Conservation (phyloP, 768 basidiomycete genomes). For the Lactarius deliciosus region DNA sequence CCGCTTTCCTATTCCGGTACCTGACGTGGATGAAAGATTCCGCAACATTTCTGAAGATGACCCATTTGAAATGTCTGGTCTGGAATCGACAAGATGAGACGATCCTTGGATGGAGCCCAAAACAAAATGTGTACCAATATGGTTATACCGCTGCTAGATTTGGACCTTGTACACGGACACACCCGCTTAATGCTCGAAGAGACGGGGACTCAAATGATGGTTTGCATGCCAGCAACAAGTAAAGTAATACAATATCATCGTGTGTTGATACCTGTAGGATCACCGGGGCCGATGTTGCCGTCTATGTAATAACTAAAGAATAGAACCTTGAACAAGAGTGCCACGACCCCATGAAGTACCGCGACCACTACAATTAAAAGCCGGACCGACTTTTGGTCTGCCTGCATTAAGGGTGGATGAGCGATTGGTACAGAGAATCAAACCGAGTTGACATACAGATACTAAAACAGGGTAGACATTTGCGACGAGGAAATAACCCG, state of each 20-base stretch:
- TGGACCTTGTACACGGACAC: conserved; percentile 12
- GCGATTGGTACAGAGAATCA: not conserved
- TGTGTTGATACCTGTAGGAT: conserved; percentile 30
- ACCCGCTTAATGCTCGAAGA: conserved; percentile 2
- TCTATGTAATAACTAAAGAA: conserved; percentile 64
- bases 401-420: conserved; percentile 43
- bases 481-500: conserved; percentile 81
- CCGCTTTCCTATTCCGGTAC: conserved; percentile 27
- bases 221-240: not conserved
- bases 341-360: conserved; percentile 73
- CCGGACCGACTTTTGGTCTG: conserved; percentile 83
- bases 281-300: conserved; percentile 40
- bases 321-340: conserved; percentile 80
- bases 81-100: conserved; percentile 7
- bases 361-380: conserved; percentile 78
- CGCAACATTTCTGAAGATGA: conserved; percentile 15
- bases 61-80: conserved; percentile 6
- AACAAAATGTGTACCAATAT: conserved; percentile 5
- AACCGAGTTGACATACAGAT: conserved; percentile 50
- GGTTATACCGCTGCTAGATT: conserved; percentile 1
- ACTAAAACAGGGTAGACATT: conserved; percentile 92
- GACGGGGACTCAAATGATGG: not conserved
- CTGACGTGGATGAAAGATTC: conserved; percentile 27
- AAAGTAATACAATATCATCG: conserved; percentile 7
- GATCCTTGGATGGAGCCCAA: not conserved